Percentiles rank a stretch among this genome's conserved stretches.
phyloP scores from a whole-genome alignment of 805 yeast genomes.

The Lipomyces orientalis region DNA sequence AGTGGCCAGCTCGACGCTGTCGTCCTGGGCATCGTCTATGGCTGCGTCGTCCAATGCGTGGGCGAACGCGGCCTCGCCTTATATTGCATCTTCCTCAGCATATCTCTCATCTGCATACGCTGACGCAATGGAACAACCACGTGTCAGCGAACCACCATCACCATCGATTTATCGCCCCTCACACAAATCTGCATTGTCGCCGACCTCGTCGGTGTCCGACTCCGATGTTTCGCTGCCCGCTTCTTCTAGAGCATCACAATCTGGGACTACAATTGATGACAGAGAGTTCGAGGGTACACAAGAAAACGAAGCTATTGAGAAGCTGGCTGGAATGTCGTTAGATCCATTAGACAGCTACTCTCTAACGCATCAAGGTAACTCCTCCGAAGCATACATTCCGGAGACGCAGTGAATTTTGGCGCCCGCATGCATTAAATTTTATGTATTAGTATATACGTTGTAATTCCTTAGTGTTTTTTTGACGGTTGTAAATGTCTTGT shows the following conservation, averaged over 20 bases:
- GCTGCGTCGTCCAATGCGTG: slow-evolving; percentile 33
- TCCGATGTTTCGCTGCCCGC: neutral
- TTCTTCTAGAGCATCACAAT: neutral
- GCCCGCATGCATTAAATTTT: neutral
- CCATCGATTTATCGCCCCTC: neutral
- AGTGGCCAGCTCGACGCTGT: slow-evolving; percentile 24
- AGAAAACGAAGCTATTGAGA: slow-evolving; percentile 9
- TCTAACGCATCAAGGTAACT: slow-evolving; percentile 23
- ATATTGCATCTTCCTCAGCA: slow-evolving; percentile 25
- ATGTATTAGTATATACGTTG: neutral
- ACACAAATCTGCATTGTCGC: neutral
- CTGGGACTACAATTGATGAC: neutral
- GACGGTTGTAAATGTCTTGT: neutral
- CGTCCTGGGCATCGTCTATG: slow-evolving; percentile 33
- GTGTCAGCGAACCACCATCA: neutral
- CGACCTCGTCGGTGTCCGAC: neutral
- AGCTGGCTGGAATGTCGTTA: slow-evolving; percentile 16
- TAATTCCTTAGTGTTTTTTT: neutral
- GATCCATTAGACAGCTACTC: slow-evolving; percentile 36
- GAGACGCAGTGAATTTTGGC: slow-evolving; percentile 25
- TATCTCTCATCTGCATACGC: slow-evolving; percentile 12
- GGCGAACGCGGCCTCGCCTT: slow-evolving; percentile 33
- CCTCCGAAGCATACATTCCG: slow-evolving; percentile 22
- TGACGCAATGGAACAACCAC: neutral
- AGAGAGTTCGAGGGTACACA: neutral